Evolutionary conservation across 2,329 filamentous ascomycete species (phyloP).

Genomic region (Proliferodiscus dingleyae): DNA sequence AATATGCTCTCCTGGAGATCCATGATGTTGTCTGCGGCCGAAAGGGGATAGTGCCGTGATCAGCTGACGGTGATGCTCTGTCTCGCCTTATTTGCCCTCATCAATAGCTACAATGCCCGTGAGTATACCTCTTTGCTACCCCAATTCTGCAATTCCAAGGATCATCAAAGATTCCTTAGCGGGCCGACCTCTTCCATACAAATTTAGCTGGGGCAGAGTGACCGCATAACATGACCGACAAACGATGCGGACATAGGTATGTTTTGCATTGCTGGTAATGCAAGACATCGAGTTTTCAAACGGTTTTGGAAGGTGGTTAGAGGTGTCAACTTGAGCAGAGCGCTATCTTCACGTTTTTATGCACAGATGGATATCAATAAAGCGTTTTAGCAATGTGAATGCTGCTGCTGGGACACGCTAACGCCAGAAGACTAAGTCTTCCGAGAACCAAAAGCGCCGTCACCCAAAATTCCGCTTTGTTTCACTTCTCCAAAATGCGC

Average conservation of each 20-base stretch:
- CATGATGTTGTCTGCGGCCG: neutral
- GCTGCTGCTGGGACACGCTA: too few relatives aligned
- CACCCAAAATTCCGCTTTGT: too few relatives aligned
- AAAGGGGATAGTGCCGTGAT: neutral
- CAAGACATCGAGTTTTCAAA: conserved; percentile 5
- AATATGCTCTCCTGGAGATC: neutral
- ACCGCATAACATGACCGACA: conserved; percentile 29
- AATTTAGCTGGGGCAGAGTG: conserved; percentile 22
- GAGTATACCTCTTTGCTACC: conserved; percentile 2
- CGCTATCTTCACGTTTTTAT: too few relatives aligned
- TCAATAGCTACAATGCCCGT: neutral
- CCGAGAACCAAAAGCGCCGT: neutral
- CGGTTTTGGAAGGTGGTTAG: too few relatives aligned
- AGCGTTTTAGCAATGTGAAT: too few relatives aligned
- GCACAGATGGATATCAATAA: too few relatives aligned
- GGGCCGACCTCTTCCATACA: conserved; percentile 24
- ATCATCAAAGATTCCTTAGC: conserved; percentile 19
- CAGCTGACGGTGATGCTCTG: neutral
- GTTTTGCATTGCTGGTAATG: conserved; percentile 26
- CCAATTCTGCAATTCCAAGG: conserved; percentile 7
- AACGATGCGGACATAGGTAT: conserved; percentile 27
- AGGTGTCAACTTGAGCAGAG: too few relatives aligned
- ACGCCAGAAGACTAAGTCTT: too few relatives aligned
- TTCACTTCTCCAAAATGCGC: too few relatives aligned
- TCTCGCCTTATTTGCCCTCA: neutral